These are phyloP conservation scores for Penicillium nucicola DNA, from an alignment of 495 filamentous ascomycete species.

Conservation along the genomic window DNA sequence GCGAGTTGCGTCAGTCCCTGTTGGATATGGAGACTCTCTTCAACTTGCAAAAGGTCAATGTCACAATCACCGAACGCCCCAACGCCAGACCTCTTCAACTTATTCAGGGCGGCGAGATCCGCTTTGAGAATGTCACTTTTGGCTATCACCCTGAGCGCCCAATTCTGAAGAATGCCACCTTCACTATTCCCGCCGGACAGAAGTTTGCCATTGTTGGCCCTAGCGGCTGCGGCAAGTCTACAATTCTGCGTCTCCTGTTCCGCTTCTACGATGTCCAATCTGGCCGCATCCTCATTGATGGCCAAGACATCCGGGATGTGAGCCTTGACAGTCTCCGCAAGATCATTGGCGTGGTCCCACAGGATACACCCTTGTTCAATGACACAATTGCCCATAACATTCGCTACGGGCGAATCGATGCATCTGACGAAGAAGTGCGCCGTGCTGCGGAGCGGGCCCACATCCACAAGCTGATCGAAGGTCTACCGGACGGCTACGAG, in stretches of 20 bases:
- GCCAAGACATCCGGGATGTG: slow-evolving; percentile 85
- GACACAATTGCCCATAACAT: slow-evolving; percentile 95
- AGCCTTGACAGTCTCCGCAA: slow-evolving; percentile 76
- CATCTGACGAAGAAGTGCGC: slow-evolving; percentile 66
- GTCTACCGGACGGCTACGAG: slow-evolving; percentile 79
- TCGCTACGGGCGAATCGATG: slow-evolving; percentile 84
- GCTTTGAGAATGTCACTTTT: slow-evolving; percentile 92
- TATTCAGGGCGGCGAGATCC: slow-evolving; percentile 78
- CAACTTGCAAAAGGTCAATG: slow-evolving; percentile 97
- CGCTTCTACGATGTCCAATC: slow-evolving; percentile 89
- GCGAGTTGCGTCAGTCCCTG: slow-evolving; percentile 89
- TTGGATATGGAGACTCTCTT: slow-evolving; percentile 99
- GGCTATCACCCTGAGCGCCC: slow-evolving; percentile 85
- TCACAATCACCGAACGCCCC: slow-evolving; percentile 72
- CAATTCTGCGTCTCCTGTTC: slow-evolving; percentile 85
- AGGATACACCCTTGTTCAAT: slow-evolving; percentile 96
- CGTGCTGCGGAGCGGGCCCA: slow-evolving; percentile 76
- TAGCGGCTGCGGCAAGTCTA: slow-evolving; percentile 94
- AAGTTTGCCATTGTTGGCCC: slow-evolving; percentile 96
- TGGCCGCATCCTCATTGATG: slow-evolving; percentile 87
- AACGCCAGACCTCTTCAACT: slow-evolving; percentile 70
- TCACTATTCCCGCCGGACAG: slow-evolving; percentile 91
- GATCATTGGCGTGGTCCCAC: slow-evolving; percentile 91
- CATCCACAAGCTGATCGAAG: slow-evolving; percentile 77
- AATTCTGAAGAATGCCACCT: slow-evolving; percentile 77